Evolutionary conservation across 257 asterid species (phyloP), one percentile per base, ranked within the genome.

Genomic region (Solanum corneliomulleri): DNA sequence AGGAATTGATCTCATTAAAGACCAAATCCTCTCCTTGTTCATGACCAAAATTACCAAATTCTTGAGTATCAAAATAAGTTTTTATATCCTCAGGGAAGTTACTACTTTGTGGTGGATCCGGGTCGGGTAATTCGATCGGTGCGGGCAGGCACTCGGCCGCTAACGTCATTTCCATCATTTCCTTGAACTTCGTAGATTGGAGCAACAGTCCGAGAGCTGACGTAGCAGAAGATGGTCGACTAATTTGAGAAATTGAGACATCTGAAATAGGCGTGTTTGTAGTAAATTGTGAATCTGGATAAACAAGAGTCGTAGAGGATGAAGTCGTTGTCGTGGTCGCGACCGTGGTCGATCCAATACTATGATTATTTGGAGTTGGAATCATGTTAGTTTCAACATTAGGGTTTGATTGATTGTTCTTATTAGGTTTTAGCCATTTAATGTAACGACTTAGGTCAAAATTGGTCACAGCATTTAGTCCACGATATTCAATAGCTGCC

Each of bases 401-500:
- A 33, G 91, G 90, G 75, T 71, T 87, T 44, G 88, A 58, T 4
- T 82, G 78, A 72, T 81, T 60, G 11, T 52, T 62, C 39, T 4
- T 56, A 4, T 82, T 27, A 6, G 98, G 97, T 85, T 91, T 90
- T 45, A 95, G 88, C 97, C 98, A 94, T 91, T 95, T 95, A 77
- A 95, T 95, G 92, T 95, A 95, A 64, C 97, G 96, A 52, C 98
- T 94, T 1, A 95, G 95, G 33, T 95, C 98, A 33, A 95, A 95
- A 70, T 95, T 95, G 25, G 98, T 95, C 85, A 95, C 98, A 2
- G 98, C 98, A 9, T 94, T 93, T 18, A 94, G 92, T 20, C 98
- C 98, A 86, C 98, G 95, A 45, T 94, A 95, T 60, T 95, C 98
- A 7, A 94, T 94, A 5, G 98, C 98, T 44, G 98, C 98, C 97